Base-by-base conservation (phyloP, 805 yeast genomes). In the Saturnispora dispora region DNA sequence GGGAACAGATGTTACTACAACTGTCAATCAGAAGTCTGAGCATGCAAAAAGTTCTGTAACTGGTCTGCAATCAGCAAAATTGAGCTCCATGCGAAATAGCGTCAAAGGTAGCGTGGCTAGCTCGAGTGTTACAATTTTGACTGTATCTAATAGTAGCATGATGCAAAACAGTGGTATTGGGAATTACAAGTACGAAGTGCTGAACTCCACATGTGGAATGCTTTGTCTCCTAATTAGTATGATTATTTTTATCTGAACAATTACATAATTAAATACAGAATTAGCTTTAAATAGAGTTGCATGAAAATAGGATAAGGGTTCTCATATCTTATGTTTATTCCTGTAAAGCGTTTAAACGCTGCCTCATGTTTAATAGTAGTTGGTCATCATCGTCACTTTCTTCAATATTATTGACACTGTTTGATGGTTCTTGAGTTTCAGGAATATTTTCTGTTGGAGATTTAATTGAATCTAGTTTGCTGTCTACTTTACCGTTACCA, bases 341-440 rank as follows among this genome's bases (percentile, higher is more conserved):
- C 63, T 91, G 97, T 54, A 91, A 69, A 0, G 96, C 97, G 60
- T 75, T 82, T 45, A 91, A 73, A 53, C 98, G 73, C 63, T 90
- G 91, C 58, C 96, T 77, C 97, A 93, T 91, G 58, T 84, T 89
- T 57, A 79, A 79, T 50, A 91, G 71, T 60, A 87, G 79, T 53
- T 79, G 83, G 55, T 82, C 85, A 53, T 88, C 91, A 39, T 83
- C 90, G 18, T 76, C 85, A 17, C 72, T 82, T 10, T 40, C 47
- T 20, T 47, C 49, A n/a, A 40, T 47, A 46, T 15, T 47, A 48
- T 23, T 60, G 60, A 45, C 56, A 62, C 3, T 60, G 63, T 42
- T 56, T 58, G 42, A 48, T 37, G 13, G 52, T 58, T 23, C 63
- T 61, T 18, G 9, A n/a, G 58, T 51, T 11, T 52, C 47, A 3